Evolutionary conservation across 2,329 filamentous ascomycete species (phyloP), one percentile per base, ranked within the genome.

Genomic region (Salinomyces thailandicus): DNA sequence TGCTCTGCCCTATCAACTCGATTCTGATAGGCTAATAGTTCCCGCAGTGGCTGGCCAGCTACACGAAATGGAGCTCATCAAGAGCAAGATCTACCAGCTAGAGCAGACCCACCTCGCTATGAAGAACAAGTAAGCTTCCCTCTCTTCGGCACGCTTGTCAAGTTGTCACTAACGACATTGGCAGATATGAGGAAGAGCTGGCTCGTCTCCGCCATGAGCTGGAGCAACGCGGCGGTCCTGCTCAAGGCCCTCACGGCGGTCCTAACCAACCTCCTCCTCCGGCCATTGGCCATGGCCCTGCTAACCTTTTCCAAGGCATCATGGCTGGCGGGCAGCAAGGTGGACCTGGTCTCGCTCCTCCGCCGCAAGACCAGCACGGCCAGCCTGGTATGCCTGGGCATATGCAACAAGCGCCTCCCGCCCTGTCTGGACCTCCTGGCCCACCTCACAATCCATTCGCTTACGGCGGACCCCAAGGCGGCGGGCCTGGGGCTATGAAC

Each of bases 101-200:
- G 91, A 98, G 62, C 86, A 93, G 59, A 77, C 80, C 33, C 91
- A 96, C 55, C 73, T 89, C 53, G 77, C 75, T 36, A 77, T 95
- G 55, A 96, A 96, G 69, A 73, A 79, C 62, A 93, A 95, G 89
- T 96, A 70, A 59, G 80, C 64, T 9, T 27, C 16, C 19, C 14
- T 4, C 31, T 28, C 33, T 31, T 19, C n/a, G 8, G 20, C 33
- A 35, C 12, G 5, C 33, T n/a, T n/a, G n/a, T n/a, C n/a, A n/a
- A n/a, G n/a, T n/a, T n/a, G n/a, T n/a, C n/a, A n/a, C n/a, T n/a
- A n/a, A n/a, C n/a, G n/a, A n/a, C n/a, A n/a, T n/a, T n/a, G n/a
- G 6, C 53, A 96, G 89, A 57, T 96, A 96, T 57, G 91, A 98
- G 57, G 85, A 93, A 48, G 86, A 96, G 57, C 82, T 96, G 43